These are phyloP conservation scores for Leccinum olivaceopallidum DNA, from an alignment of 768 basidiomycete genomes.

Conservation along the genomic window DNA sequence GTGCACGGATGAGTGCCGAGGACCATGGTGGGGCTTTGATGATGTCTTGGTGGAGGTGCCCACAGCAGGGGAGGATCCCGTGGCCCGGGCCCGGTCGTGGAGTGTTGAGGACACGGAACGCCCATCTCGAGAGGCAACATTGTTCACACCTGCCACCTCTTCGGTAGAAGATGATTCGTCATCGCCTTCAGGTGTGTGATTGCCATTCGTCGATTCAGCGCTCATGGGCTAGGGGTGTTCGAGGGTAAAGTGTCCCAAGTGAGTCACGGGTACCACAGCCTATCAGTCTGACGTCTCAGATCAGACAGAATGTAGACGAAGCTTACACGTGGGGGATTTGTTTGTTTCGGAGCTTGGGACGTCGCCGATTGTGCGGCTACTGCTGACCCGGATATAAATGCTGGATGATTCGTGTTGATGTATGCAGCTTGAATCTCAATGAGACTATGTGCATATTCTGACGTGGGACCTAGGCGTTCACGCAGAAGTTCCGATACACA, in stretches of 20 bases:
- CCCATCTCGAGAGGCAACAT: constrained; percentile 50
- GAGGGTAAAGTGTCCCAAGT: constrained; percentile 7
- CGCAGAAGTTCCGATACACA: constrained; percentile 95
- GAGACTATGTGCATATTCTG: constrained; percentile 93
- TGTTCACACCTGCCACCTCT: constrained; percentile 54
- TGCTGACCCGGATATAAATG: constrained; percentile 83
- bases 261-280: constrained; percentile 16
- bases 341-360: constrained; percentile 42
- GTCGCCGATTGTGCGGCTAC: constrained; percentile 52
- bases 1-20: constrained; percentile 34
- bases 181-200: constrained; percentile 52
- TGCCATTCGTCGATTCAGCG: constrained; percentile 61
- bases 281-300: constrained; percentile 10
- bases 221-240: constrained; percentile 53
- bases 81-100: constrained; percentile 69
- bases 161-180: constrained; percentile 60
- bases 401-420: constrained; percentile 98
- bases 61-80: constrained; percentile 35
- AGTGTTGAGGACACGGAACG: constrained; percentile 79
- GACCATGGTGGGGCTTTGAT: constrained; percentile 31
- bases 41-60: constrained; percentile 30
- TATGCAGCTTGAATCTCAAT: constrained; percentile 98
- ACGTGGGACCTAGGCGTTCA: constrained; percentile 94
- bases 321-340: constrained; percentile 55
- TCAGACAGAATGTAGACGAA: constrained; percentile 10